A percentile compares a stretch with the other conserved stretches of the same genome.
Conservation (phyloP, 495 filamentous ascomycete species). For the Tuber calosporum region DNA sequence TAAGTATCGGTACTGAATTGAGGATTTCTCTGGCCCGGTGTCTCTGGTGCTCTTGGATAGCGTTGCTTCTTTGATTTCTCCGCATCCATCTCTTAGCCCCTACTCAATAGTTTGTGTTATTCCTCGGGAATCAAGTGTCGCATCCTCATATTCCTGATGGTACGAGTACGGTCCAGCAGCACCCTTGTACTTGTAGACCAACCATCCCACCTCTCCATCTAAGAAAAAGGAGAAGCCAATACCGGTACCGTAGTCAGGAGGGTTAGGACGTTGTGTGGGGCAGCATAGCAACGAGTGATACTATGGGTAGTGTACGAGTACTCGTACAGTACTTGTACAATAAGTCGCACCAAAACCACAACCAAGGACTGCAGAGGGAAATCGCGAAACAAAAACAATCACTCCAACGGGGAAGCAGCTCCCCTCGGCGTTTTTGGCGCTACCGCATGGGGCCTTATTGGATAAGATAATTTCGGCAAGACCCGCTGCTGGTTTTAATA, state of each 20-base stretch:
- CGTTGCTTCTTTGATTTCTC: too few species aligned
- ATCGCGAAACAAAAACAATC: background rate
- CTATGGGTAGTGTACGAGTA: too few species aligned
- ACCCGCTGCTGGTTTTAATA: background rate
- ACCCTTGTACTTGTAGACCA: too few species aligned
- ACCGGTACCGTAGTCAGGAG: background rate
- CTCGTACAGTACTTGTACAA: background rate
- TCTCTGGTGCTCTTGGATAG: too few species aligned
- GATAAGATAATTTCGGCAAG: background rate
- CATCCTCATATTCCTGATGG: background rate
- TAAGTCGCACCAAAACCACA: background rate
- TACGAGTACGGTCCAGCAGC: too few species aligned
- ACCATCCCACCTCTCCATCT: background rate
- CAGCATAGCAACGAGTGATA: background rate
- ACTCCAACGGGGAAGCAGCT: background rate
- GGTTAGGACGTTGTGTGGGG: background rate
- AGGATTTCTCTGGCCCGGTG: too few species aligned
- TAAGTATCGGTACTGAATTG: too few species aligned
- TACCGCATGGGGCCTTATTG: background rate
- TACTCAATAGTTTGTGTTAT: background rate
- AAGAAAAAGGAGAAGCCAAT: background rate
- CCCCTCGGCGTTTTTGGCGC: background rate
- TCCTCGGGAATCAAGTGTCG: too few species aligned
- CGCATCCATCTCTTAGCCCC: too few species aligned
- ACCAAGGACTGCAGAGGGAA: background rate